A percentile compares a stretch with the other conserved stretches of the same genome.
Conservation (phyloP, 352 stramenopile species). For the Albugo candida region DNA sequence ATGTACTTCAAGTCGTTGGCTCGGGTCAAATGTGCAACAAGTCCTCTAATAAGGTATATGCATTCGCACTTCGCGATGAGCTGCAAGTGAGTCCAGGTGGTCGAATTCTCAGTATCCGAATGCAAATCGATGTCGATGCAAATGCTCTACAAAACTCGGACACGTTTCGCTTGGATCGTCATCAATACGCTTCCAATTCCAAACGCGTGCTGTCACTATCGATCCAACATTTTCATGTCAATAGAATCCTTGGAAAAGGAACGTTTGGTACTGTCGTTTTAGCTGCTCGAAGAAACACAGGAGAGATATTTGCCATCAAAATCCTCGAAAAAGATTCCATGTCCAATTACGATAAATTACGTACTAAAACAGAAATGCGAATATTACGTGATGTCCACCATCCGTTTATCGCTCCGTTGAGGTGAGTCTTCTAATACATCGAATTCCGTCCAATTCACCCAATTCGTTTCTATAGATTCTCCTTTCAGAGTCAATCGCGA, state of each 20-base stretch:
- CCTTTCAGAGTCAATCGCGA: conserved; percentile 62
- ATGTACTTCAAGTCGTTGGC: conserved; percentile 54
- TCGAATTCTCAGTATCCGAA: conserved; percentile 56
- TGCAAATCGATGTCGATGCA: conserved; percentile 73
- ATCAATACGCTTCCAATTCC: conserved; percentile 49
- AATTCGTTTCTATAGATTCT: conserved; percentile 15
- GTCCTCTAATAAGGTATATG: conserved; percentile 46
- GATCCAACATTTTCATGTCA: conserved; percentile 89
- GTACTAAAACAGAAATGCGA: conserved; percentile 82
- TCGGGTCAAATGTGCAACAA: conserved; percentile 70
- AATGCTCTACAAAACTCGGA: conserved; percentile 63
- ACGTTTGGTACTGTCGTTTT: conserved; percentile 87
- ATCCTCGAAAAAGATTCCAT: conserved; percentile 84
- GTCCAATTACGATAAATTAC: conserved; percentile 83
- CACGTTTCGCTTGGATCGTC: conserved; percentile 32
- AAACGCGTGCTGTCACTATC: conserved; percentile 74
- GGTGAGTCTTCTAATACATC: conserved; percentile 1
- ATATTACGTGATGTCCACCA: conserved; percentile 84
- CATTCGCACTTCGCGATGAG: conserved; percentile 64
- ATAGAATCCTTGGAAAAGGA: conserved; percentile 88
- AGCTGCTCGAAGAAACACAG: conserved; percentile 62
- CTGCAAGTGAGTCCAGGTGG: conserved; percentile 54
- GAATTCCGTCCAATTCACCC: too few species aligned
- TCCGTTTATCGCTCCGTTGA: conserved; percentile 83
- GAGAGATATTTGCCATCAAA: conserved; percentile 83